phyloP scores from a whole-genome alignment of 2,329 filamentous ascomycete species.

The Sordariomycetes sp. region DNA sequence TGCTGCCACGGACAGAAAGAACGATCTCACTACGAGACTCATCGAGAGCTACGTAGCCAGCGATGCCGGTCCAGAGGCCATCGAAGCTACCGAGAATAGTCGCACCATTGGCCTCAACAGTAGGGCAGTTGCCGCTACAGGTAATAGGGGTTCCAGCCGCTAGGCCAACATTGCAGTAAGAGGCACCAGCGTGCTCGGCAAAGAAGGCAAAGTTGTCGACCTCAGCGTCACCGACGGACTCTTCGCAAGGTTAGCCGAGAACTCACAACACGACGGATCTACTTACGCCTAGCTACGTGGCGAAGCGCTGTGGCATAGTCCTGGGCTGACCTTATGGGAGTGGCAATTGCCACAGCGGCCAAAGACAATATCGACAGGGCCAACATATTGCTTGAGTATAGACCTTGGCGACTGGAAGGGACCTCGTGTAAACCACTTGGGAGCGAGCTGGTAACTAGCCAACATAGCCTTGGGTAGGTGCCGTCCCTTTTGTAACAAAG shows the following conservation, averaged over 20 bases:
- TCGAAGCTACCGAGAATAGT: constrained; percentile 32
- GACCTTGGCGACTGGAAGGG: too few relatives aligned
- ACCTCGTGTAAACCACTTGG: too few relatives aligned
- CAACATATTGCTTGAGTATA: constrained; percentile 1
- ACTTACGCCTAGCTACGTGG: not conserved
- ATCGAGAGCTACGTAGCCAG: constrained; percentile 44
- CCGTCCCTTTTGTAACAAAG: too few relatives aligned
- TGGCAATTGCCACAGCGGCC: not conserved
- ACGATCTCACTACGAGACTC: constrained; percentile 42
- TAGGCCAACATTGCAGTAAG: constrained; percentile 42
- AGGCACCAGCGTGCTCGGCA: constrained; percentile 39
- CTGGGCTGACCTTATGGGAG: not conserved
- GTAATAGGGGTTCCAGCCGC: constrained; percentile 26
- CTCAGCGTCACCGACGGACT: constrained; percentile 18
- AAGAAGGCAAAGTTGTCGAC: constrained; percentile 35
- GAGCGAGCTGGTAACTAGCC: too few relatives aligned
- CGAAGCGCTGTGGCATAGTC: not conserved
- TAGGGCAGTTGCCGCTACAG: constrained; percentile 35
- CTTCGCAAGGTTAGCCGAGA: not conserved
- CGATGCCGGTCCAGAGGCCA: constrained; percentile 30
- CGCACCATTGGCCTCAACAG: constrained; percentile 30
- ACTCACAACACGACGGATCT: constrained; percentile 3
- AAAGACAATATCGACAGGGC: not conserved
- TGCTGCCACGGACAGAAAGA: constrained; percentile 49
- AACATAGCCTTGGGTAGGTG: too few relatives aligned